These are phyloP conservation scores for Suhomyces bokatorum DNA, from an alignment of 1,139 yeast species.

Conservation along the genomic window DNA sequence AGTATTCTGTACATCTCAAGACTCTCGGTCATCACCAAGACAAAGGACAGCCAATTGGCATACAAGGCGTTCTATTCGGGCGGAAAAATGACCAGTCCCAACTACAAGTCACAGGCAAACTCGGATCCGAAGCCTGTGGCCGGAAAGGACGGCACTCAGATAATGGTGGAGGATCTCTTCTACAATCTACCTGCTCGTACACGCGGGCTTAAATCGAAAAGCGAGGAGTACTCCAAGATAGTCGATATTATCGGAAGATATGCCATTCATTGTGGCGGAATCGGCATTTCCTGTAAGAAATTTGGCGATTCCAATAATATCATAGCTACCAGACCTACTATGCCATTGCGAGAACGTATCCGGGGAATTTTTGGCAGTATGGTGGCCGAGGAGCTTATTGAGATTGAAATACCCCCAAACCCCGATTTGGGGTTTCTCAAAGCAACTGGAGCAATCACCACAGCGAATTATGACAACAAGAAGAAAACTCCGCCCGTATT, in stretches of 20 bases:
- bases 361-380: slow-evolving; percentile 70
- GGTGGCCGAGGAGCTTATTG: slow-evolving; percentile 66
- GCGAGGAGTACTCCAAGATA: slow-evolving; percentile 75
- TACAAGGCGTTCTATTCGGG: slow-evolving; percentile 62
- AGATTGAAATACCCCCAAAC: slow-evolving; percentile 29
- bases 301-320: slow-evolving; percentile 65
- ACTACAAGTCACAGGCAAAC: slow-evolving; percentile 27
- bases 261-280: slow-evolving; percentile 67
- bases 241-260: slow-evolving; percentile 84
- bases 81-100: slow-evolving; percentile 55
- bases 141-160: slow-evolving; percentile 84
- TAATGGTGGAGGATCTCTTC: slow-evolving; percentile 84
- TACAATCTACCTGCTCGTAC: slow-evolving; percentile 84
- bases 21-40: slow-evolving; percentile 77
- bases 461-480: slow-evolving; percentile 70
- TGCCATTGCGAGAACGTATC: slow-evolving; percentile 62
- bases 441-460: slow-evolving; percentile 65
- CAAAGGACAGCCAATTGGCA: slow-evolving; percentile 62
- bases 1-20: slow-evolving; percentile 63
- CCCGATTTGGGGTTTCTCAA: slow-evolving; percentile 43
- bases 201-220: slow-evolving; percentile 61
- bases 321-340: slow-evolving; percentile 51
- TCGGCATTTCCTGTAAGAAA: slow-evolving; percentile 80
- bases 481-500: slow-evolving; percentile 69
- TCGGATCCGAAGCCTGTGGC: slow-evolving; percentile 73